Evolutionary conservation across 1,284 basidiomycete genomes (phyloP).

Genomic region (Jaminaea rosea): DNA sequence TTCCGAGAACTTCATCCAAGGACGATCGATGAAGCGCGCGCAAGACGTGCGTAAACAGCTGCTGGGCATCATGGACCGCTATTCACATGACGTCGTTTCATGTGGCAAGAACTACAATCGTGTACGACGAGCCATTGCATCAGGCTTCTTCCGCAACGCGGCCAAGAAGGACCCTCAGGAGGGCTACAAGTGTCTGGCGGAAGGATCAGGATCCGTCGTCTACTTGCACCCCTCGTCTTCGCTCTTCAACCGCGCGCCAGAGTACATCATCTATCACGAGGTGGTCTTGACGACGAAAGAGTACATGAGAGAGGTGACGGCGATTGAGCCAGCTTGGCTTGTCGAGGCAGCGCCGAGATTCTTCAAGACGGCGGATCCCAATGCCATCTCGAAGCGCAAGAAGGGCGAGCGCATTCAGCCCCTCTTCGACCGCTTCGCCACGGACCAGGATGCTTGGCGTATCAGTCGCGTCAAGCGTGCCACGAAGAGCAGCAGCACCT

Average conservation of each 20-base stretch:
- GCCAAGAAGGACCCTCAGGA: conserved; percentile 62
- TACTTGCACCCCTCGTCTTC: conserved; percentile 97
- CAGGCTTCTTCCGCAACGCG: conserved; percentile 55
- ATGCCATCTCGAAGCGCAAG: conserved; percentile 95
- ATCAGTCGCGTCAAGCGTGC: conserved; percentile 16
- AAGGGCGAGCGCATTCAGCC: conserved; percentile 95
- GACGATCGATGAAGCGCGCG: conserved; percentile 88
- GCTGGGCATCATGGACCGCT: conserved; percentile 97
- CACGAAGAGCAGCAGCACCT: conserved; percentile 11
- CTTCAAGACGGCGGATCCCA: conserved; percentile 91
- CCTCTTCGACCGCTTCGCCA: conserved; percentile 51
- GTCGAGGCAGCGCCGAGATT: conserved; percentile 95
- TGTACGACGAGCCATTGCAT: conserved; percentile 89
- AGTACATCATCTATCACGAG: conserved; percentile 67
- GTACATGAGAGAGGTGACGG: conserved; percentile 88
- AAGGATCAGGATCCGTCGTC: conserved; percentile 76
- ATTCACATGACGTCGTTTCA: conserved; percentile 89
- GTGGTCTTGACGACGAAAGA: conserved; percentile 65
- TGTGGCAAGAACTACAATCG: conserved; percentile 85
- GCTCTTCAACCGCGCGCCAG: conserved; percentile 83
- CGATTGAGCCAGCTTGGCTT: conserved; percentile 96
- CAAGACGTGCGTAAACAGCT: conserved; percentile 96
- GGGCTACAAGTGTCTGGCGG: conserved; percentile 87
- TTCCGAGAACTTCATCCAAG: conserved; percentile 81
- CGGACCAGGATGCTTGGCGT: conserved; percentile 15